Percentiles rank a stretch among this genome's conserved stretches.
Evolutionary conservation across 2,329 filamentous ascomycete genomes (phyloP).

Genomic region (Cladosporium sp.): DNA sequence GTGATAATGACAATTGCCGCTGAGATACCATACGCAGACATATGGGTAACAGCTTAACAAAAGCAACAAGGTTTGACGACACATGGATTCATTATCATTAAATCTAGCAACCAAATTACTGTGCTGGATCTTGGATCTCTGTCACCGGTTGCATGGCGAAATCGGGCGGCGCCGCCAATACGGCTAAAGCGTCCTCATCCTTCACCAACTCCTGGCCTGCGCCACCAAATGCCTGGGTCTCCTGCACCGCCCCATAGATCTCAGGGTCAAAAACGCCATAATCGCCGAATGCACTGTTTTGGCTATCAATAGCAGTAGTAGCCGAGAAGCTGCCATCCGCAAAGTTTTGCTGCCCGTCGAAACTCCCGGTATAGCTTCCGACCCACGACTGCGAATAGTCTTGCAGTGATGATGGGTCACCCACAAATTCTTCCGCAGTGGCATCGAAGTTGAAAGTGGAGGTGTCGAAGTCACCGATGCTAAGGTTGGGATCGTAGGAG

Average conservation of each 20-base stretch:
- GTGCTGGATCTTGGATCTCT: not conserved
- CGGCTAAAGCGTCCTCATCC: conserved; percentile 14
- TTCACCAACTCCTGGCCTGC: conserved; percentile 16
- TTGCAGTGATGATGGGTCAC: conserved; percentile 24
- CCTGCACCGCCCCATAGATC: conserved; percentile 11
- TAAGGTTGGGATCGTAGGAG: conserved; percentile 31
- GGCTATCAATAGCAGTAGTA: not conserved
- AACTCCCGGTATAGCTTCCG: conserved; percentile 14
- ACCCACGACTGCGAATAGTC: conserved; percentile 20
- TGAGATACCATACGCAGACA: no score
- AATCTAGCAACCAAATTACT: not conserved
- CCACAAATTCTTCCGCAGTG: conserved; percentile 16
- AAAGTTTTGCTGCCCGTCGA: conserved; percentile 6
- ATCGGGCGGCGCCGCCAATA: not conserved
- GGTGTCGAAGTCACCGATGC: conserved; percentile 24
- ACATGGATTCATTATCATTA: not conserved
- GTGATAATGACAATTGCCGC: no score
- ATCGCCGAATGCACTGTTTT: not conserved
- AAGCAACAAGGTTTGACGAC: no score
- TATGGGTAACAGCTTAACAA: no score
- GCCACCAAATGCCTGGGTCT: conserved; percentile 19
- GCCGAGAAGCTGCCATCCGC: not conserved
- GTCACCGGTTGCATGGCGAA: not conserved
- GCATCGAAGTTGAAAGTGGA: conserved; percentile 27
- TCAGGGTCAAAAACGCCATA: conserved; percentile 16